These are phyloP conservation scores for Lichtheimia corymbifera DNA, from an alignment of 371 early-diverging fungal species.

Conservation along the genomic window DNA sequence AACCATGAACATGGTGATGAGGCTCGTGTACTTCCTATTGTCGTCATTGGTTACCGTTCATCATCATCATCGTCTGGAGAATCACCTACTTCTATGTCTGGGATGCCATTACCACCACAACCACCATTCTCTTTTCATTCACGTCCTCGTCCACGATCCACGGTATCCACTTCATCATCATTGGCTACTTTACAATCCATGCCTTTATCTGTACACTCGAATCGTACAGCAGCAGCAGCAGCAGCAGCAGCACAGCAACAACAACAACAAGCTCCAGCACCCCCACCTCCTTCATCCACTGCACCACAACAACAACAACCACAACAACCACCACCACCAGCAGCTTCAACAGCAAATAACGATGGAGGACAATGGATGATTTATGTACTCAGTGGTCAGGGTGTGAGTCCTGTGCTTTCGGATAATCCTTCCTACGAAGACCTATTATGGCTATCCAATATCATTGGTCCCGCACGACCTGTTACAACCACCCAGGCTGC, in stretches of 20 bases:
- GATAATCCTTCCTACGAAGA: slow-evolving; percentile 61
- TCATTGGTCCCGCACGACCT: slow-evolving; percentile 65
- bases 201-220: slow-evolving; percentile 26
- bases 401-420: slow-evolving; percentile 13
- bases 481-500: slow-evolving; percentile 54
- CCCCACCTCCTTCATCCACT: not conserved
- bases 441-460: slow-evolving; percentile 50
- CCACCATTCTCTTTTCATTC: not conserved
- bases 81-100: not conserved
- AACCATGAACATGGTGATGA: not conserved
- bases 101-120: slow-evolving; percentile 1
- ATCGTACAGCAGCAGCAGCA: slow-evolving; percentile 9
- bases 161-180: slow-evolving; percentile 27
- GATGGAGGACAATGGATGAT: slow-evolving; percentile 37
- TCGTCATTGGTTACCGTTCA: slow-evolving; percentile 26
- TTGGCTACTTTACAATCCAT: slow-evolving; percentile 29
- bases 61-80: slow-evolving; percentile 5
- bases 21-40: slow-evolving; percentile 15
- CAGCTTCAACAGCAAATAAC: not conserved
- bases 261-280: slow-evolving; percentile 2
- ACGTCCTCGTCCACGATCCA: slow-evolving; percentile 23
- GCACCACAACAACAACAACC: not conserved
- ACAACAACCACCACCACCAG: slow-evolving; percentile 4
- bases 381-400: slow-evolving; percentile 33
- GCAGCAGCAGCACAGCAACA: slow-evolving; percentile 11